A percentile compares a stretch with the other conserved stretches of the same genome.
Conservation (phyloP, 352 stramenopile species). For the Elongisporangium prolatum region DNA sequence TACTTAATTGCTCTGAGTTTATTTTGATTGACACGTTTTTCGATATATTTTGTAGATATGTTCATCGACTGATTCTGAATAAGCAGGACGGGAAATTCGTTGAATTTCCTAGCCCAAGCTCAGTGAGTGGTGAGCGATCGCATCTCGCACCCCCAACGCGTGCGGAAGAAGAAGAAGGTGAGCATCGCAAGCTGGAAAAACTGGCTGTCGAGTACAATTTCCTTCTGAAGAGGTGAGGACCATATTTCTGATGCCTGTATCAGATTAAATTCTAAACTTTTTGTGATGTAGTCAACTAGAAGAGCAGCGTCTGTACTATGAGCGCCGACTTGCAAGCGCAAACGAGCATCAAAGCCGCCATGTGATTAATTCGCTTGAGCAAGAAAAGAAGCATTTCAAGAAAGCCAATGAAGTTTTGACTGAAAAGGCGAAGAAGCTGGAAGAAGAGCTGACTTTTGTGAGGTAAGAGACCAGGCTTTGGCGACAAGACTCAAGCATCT, state of each 20-base stretch:
- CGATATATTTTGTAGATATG: conserved; percentile 32
- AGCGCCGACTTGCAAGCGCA: conserved; percentile 62
- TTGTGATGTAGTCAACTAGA: conserved; percentile 84
- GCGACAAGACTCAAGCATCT: not conserved
- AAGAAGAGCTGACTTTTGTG: conserved; percentile 81
- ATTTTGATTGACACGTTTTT: not conserved
- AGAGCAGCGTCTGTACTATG: conserved; percentile 93
- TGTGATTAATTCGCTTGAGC: conserved; percentile 47
- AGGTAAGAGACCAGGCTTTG: conserved; percentile 26
- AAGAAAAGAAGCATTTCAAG: conserved; percentile 81
- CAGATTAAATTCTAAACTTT: no score
- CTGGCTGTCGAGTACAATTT: conserved; percentile 96
- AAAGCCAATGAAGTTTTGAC: conserved; percentile 58
- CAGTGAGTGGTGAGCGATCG: conserved; percentile 61
- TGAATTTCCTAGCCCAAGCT: conserved; percentile 90
- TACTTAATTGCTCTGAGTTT: conserved; percentile 48
- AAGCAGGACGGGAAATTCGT: conserved; percentile 95
- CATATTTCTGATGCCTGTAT: no score
- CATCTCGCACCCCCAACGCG: conserved; percentile 54
- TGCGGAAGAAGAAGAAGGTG: conserved; percentile 86
- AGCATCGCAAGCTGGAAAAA: conserved; percentile 95
- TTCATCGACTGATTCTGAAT: conserved; percentile 86
- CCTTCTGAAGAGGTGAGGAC: conserved; percentile 86
- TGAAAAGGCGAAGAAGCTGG: conserved; percentile 73
- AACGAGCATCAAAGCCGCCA: conserved; percentile 57